Percentiles rank a stretch among this genome's conserved stretches.
phyloP scores from a whole-genome alignment of 192 early-diverging fungal species.

The Haplosporangium gracile region DNA sequence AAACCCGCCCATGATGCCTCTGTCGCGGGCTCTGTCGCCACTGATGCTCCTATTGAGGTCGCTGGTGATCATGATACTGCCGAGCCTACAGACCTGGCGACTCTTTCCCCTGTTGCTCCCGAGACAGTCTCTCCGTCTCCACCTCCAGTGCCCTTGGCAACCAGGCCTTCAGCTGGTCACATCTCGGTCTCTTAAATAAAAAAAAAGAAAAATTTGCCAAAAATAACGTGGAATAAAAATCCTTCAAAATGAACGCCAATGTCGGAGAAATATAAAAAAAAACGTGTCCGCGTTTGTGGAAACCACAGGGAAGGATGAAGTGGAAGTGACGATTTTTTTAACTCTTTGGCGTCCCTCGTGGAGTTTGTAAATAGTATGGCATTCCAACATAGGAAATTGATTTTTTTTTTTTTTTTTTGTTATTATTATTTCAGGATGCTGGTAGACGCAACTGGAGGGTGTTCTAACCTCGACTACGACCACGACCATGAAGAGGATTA shows the following conservation, averaged over 20 bases:
- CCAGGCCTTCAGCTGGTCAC: background rate
- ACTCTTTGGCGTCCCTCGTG: no score
- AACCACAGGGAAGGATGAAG: no score
- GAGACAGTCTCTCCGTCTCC: background rate
- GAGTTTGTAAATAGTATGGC: no score
- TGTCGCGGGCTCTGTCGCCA: background rate
- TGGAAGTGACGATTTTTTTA: no score
- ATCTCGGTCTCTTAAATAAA: background rate
- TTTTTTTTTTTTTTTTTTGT: no score
- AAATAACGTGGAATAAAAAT: background rate
- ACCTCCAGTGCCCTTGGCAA: constrained; percentile 4
- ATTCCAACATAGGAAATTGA: no score
- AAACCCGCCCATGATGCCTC: background rate
- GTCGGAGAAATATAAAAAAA: no score
- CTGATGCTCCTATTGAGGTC: background rate
- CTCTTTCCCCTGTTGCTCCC: background rate
- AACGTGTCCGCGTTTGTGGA: no score
- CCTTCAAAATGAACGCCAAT: background rate
- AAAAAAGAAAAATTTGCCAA: background rate
- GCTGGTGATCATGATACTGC: background rate
- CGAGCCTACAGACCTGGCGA: background rate
- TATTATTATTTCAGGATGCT: no score
- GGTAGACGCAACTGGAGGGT: no score
- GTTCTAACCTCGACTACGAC: no score
- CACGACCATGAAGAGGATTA: no score